Evolutionary conservation across 345 rosid species (phyloP), one percentile per base, ranked within the genome.

Genomic region (Murraya paniculata): DNA sequence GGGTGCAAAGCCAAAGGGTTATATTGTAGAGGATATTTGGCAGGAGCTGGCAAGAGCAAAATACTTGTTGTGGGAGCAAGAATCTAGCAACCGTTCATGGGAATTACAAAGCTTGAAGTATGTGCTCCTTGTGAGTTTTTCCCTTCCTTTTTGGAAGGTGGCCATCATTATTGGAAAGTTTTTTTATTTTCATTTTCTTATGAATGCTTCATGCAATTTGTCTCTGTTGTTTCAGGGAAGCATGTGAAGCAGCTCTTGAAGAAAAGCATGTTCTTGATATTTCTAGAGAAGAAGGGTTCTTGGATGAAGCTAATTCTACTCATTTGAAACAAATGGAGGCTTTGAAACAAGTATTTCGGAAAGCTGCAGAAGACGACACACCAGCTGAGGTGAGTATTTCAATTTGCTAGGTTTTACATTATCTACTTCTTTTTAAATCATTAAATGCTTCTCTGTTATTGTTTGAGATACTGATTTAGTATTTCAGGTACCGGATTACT

Each of bases 21-120:
- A 91, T 61, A 89, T 91, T 88, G 90, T 93, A 33, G 97, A 95
- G 77, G 97, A 88, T 74, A 95, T 95, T 69, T 95, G 98, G 97
- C 92, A 92, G 80, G 95, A 90, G 85, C 91, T 95, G 57, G 86
- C 97, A 21, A 92, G 86, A 82, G 97, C 99, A 33, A 95, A 92
- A 83, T 95, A 92, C 85, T 57, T 87, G 84, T 85, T 86, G 73
- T 95, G 98, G 98, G 97, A 95, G 81, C 82, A 80, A 61, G 81
- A 73, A 80, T 92, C 97, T 74, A 85, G 90, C 22, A 79, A 77
- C 73, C 96, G 85, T 39, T 86, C 90, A 13, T 92, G 95, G 97
- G 95, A 91, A 68, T 81, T 95, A 61, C 93, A 90, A 72, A 84
- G 73, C 87, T 87, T 93, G 91, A 92, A 92, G 99, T 93, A 93